phyloP scores from a whole-genome alignment of 768 basidiomycete species.

The Hericium rajendrae region DNA sequence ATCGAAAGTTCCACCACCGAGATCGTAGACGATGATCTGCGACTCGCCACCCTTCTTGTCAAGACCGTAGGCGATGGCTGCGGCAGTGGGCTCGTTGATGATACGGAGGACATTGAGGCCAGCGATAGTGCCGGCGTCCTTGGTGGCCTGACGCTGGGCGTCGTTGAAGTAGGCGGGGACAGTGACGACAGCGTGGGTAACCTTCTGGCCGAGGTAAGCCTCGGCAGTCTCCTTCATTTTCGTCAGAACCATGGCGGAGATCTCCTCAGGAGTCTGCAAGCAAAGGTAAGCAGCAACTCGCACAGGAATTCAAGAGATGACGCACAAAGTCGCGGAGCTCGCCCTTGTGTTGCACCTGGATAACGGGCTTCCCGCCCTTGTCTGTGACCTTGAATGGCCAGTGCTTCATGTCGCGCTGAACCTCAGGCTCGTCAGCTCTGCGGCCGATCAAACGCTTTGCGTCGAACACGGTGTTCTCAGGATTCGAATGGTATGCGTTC shows the following conservation, averaged over 20 bases:
- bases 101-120: slow-evolving; percentile 94
- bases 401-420: slow-evolving; percentile 80
- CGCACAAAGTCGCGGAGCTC: slow-evolving; percentile 77
- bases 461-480: slow-evolving; percentile 90
- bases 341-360: slow-evolving; percentile 71
- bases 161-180: slow-evolving; percentile 64
- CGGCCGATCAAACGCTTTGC: slow-evolving; percentile 94
- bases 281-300: background rate
- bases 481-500: slow-evolving; percentile 90
- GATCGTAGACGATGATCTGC: slow-evolving; percentile 96
- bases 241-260: slow-evolving; percentile 87
- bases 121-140: slow-evolving; percentile 93
- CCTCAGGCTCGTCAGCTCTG: slow-evolving; percentile 70
- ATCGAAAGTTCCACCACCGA: slow-evolving; percentile 98
- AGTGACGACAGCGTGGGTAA: slow-evolving; percentile 96
- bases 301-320: slow-evolving; percentile 8
- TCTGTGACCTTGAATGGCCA: slow-evolving; percentile 83
- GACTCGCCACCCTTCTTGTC: slow-evolving; percentile 94
- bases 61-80: slow-evolving; percentile 96
- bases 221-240: slow-evolving; percentile 99
- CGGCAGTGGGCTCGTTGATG: slow-evolving; percentile 96
- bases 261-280: slow-evolving; percentile 81
- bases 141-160: slow-evolving; percentile 62
- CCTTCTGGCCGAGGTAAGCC: slow-evolving; percentile 91
- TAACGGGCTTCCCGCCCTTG: slow-evolving; percentile 71